A percentile compares a stretch with the other conserved stretches of the same genome.
Conservation (phyloP, 2,329 filamentous ascomycete species). For the Rutstroemia sp. region DNA sequence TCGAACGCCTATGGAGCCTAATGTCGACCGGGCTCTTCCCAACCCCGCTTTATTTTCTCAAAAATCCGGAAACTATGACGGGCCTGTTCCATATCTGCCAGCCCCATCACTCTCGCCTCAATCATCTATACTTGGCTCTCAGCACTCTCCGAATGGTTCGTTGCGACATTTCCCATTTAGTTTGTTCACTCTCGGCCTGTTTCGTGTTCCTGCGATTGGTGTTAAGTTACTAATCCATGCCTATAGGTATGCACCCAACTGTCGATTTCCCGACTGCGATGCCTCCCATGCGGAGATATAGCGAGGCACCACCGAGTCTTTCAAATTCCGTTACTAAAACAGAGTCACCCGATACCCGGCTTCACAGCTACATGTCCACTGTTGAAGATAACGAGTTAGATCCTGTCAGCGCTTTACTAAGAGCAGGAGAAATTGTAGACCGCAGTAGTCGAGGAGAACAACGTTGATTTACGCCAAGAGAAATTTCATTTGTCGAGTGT, state of each 20-base stretch:
- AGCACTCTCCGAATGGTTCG: slow-evolving; percentile 25
- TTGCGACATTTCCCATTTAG: not conserved
- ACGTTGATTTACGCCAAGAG: not conserved
- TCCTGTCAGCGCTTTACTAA: slow-evolving; percentile 51
- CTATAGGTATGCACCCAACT: slow-evolving; percentile 14
- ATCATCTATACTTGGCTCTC: slow-evolving; percentile 10
- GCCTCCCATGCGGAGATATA: slow-evolving; percentile 21
- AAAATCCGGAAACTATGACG: slow-evolving; percentile 24
- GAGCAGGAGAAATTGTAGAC: slow-evolving; percentile 52
- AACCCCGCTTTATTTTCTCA: slow-evolving; percentile 23
- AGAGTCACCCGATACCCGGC: slow-evolving; percentile 15
- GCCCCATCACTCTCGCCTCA: slow-evolving; percentile 26
- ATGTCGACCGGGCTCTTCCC: slow-evolving; percentile 23
- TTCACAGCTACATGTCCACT: slow-evolving; percentile 18
- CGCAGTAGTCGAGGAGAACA: slow-evolving; percentile 27
- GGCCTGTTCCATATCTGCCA: slow-evolving; percentile 24
- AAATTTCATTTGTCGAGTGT: not conserved
- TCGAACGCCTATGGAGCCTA: slow-evolving; percentile 27
- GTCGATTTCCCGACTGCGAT: slow-evolving; percentile 20
- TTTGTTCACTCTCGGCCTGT: not conserved
- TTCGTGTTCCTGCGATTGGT: not conserved
- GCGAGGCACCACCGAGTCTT: slow-evolving; percentile 3
- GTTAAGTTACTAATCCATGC: slow-evolving; percentile 7
- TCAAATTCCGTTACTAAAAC: slow-evolving; percentile 4
- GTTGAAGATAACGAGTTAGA: slow-evolving; percentile 37